Conservation (phyloP, 108 stramenopile genomes). For the Chaetoceros muelleri region DNA sequence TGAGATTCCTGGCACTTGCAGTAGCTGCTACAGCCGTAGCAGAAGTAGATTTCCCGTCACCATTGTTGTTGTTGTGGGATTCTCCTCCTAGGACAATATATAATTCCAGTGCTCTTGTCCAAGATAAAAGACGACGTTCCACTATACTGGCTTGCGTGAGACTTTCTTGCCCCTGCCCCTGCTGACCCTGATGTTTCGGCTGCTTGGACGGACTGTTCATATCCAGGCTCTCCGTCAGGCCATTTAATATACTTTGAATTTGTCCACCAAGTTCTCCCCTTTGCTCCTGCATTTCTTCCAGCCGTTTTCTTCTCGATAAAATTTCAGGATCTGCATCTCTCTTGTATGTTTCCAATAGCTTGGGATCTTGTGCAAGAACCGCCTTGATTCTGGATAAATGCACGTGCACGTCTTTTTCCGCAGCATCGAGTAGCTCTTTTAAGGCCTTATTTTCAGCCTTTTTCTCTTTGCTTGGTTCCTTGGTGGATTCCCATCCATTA, state of each 20-base stretch:
- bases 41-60: conserved; percentile 34
- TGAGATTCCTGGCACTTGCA: background rate
- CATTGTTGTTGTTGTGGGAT: background rate
- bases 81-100: conserved; percentile 27
- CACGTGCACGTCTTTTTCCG: conserved; percentile 41
- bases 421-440: conserved; percentile 27
- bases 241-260: conserved; percentile 22
- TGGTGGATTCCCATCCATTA: background rate
- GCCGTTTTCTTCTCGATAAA: conserved; percentile 24
- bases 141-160: conserved; percentile 42
- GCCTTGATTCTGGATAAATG: conserved; percentile 46
- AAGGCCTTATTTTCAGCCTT: conserved; percentile 11
- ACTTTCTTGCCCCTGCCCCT: conserved; percentile 15
- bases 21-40: conserved; percentile 8
- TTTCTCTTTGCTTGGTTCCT: background rate
- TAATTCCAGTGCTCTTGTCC: conserved; percentile 73
- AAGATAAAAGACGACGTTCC: conserved; percentile 43
- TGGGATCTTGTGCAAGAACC: conserved; percentile 12
- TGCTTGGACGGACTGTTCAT: background rate
- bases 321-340: conserved; percentile 23
- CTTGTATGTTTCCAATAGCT: conserved; percentile 24
- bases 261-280: conserved; percentile 24
- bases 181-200: background rate
- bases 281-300: conserved; percentile 22
- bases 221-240: conserved; percentile 5